These are phyloP conservation scores for Aspergillus clavatus DNA, from an alignment of 2,329 filamentous ascomycete genomes.

Conservation along the genomic window DNA sequence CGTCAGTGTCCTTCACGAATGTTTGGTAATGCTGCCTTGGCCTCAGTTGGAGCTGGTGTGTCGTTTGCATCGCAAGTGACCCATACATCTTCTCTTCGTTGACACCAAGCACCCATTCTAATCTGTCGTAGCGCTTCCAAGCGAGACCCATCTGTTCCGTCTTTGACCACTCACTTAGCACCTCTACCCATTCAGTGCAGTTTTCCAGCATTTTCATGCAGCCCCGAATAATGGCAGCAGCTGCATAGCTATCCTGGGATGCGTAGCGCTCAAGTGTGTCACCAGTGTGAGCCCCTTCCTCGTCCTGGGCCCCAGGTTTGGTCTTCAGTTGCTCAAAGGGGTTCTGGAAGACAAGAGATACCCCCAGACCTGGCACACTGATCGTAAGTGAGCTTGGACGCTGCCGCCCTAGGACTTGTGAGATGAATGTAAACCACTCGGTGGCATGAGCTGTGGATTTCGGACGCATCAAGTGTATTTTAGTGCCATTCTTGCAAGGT, in stretches of 20 bases:
- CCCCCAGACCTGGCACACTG: constrained; percentile 58
- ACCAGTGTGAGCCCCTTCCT: constrained; percentile 43
- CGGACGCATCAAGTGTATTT: constrained; percentile 59
- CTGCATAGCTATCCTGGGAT: constrained; percentile 51
- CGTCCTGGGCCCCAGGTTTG: constrained; percentile 32
- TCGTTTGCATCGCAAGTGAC: constrained; percentile 61
- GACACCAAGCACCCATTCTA: constrained; percentile 63
- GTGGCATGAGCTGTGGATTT: constrained; percentile 58
- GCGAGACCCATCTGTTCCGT: constrained; percentile 59
- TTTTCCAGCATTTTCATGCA: constrained; percentile 57
- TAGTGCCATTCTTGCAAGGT: constrained; percentile 49
- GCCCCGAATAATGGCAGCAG: constrained; percentile 51
- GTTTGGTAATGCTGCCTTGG: constrained; percentile 63
- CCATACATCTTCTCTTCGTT: constrained; percentile 67
- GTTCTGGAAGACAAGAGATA: constrained; percentile 55
- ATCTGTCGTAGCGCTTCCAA: constrained; percentile 64
- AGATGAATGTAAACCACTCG: constrained; percentile 65
- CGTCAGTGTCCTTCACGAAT: constrained; percentile 35
- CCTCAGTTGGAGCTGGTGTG: constrained; percentile 62
- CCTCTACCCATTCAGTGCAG: constrained; percentile 55
- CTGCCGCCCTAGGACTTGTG: constrained; percentile 55
- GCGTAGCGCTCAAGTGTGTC: constrained; percentile 33
- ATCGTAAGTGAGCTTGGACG: constrained; percentile 55
- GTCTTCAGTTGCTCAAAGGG: constrained; percentile 54
- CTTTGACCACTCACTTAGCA: constrained; percentile 56